Conservation (phyloP, 2,329 filamentous ascomycete species). For the Sphaerulina populicola region DNA sequence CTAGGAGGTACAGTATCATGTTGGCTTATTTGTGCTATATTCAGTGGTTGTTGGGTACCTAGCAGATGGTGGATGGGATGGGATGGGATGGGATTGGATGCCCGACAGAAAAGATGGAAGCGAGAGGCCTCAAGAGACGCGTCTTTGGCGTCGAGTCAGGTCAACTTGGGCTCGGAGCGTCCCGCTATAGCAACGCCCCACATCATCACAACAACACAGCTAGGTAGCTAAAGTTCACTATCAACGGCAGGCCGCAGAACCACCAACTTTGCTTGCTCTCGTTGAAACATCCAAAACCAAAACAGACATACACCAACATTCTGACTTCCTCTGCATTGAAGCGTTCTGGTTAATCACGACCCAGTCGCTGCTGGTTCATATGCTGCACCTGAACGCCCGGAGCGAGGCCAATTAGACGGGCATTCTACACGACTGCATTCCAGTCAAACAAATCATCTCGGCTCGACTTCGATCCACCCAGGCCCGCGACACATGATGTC, state of each 20-base stretch:
- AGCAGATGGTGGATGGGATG: too few species aligned
- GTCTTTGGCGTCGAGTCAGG: too few species aligned
- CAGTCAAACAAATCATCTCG: neutral
- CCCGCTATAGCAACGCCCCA: too few species aligned
- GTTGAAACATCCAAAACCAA: neutral
- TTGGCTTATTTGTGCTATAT: too few species aligned
- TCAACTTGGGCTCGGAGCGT: too few species aligned
- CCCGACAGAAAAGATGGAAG: too few species aligned
- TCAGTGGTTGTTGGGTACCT: too few species aligned
- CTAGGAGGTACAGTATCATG: too few species aligned
- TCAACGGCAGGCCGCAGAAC: neutral
- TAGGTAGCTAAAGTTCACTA: neutral
- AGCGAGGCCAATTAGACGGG: conserved; percentile 1
- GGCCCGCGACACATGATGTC: conserved; percentile 7
- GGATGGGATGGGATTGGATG: too few species aligned
- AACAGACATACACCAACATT: neutral
- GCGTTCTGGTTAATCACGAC: neutral
- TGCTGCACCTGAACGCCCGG: conserved; percentile 6
- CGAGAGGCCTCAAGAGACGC: too few species aligned
- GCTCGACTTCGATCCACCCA: neutral
- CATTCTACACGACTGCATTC: conserved; percentile 1
- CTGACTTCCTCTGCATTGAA: neutral
- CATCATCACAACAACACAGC: too few species aligned
- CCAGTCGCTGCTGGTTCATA: neutral
- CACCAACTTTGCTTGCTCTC: neutral